phyloP scores from a whole-genome alignment of 2,329 filamentous ascomycete genomes.

The Scedosporium minutisporum region DNA sequence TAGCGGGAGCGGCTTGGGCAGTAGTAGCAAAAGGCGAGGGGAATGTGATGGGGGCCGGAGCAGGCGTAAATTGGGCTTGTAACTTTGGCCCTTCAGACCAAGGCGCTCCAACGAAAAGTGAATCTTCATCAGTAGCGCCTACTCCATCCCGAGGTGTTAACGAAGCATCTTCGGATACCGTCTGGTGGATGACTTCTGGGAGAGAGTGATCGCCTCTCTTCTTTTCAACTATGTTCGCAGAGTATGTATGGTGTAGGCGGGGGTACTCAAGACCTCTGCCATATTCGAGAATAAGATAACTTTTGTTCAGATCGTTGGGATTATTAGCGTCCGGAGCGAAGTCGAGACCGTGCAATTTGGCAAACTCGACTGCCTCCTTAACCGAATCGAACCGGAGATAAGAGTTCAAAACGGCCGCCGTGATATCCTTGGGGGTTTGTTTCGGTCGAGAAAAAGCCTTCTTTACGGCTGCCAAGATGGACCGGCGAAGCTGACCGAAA shows the following conservation, averaged over 20 bases:
- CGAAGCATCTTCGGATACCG: slow-evolving; percentile 33
- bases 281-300: slow-evolving; percentile 35
- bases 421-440: slow-evolving; percentile 50
- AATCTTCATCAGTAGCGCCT: background rate
- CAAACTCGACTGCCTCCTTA: slow-evolving; percentile 56
- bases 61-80: background rate
- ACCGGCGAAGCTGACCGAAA: slow-evolving; percentile 50
- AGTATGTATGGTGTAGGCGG: slow-evolving; percentile 46
- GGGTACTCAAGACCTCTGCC: slow-evolving; percentile 35
- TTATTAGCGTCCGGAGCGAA: slow-evolving; percentile 31
- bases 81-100: background rate
- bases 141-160: background rate
- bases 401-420: slow-evolving; percentile 42
- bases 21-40: background rate
- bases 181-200: slow-evolving; percentile 45
- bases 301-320: slow-evolving; percentile 23
- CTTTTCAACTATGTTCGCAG: slow-evolving; percentile 45
- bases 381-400: slow-evolving; percentile 59
- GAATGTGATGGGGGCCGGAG: background rate
- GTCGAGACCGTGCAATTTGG: slow-evolving; percentile 44
- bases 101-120: background rate
- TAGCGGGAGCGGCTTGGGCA: background rate
- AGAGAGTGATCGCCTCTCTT: slow-evolving; percentile 46
- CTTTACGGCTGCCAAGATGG: slow-evolving; percentile 45
- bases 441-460: slow-evolving; percentile 46